phyloP scores from a whole-genome alignment of 139 green algal species.

The Tetradesmus obliquus region DNA sequence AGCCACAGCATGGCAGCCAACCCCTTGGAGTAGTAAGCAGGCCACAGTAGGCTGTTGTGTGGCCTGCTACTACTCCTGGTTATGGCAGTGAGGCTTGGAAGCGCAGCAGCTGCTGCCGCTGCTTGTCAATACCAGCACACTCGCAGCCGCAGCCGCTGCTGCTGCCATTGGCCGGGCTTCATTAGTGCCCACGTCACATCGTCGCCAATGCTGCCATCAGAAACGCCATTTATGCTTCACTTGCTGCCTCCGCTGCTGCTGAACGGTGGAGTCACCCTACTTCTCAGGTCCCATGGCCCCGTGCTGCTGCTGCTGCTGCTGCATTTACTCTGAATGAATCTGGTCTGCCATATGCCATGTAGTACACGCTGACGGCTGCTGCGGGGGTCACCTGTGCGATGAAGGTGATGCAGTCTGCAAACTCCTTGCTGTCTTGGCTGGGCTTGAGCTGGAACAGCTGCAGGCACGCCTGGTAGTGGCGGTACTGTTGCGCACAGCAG shows the following conservation, averaged over 20 bases:
- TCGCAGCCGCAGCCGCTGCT: background rate
- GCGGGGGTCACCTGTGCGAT: conserved; percentile 60
- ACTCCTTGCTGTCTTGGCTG: conserved; percentile 81
- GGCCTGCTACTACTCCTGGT: background rate
- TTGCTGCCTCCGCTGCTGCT: conserved; percentile 4
- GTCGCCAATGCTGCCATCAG: background rate
- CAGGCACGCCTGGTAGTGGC: conserved; percentile 89
- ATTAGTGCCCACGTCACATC: too few relatives aligned
- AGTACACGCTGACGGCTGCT: background rate
- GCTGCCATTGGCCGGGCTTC: background rate
- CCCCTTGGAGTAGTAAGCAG: too few relatives aligned
- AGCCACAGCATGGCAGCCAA: too few relatives aligned
- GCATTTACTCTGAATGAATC: too few relatives aligned
- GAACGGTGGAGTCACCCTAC: background rate
- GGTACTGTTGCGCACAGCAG: conserved; percentile 62
- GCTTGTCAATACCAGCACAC: background rate
- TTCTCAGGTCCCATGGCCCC: background rate
- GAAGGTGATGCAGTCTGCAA: conserved; percentile 91
- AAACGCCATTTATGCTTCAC: background rate
- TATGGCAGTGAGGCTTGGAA: background rate
- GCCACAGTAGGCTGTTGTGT: too few relatives aligned
- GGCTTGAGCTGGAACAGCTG: conserved; percentile 91
- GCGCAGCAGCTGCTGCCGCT: background rate
- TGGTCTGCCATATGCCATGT: background rate
- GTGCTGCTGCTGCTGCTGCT: background rate